Percentiles rank a stretch among this genome's conserved stretches.
Conservation (phyloP, 1,284 basidiomycete species). For the Chalciporus sp. region DNA sequence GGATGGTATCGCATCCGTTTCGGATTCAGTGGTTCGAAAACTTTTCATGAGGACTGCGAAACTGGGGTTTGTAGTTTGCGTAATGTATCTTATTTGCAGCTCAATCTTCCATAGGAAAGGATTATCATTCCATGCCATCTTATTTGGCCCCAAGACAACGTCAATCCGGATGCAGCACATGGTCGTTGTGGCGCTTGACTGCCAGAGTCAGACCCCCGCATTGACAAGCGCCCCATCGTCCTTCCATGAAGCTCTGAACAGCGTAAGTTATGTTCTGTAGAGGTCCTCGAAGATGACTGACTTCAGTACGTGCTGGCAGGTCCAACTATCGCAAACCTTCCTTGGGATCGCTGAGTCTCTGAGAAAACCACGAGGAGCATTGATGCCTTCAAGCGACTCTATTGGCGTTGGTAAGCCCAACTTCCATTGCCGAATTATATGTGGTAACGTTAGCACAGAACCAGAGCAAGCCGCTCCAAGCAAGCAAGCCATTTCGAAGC, state of each 20-base stretch:
- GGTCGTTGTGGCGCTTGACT: slow-evolving; percentile 52
- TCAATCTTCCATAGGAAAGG: slow-evolving; percentile 42
- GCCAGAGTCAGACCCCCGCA: slow-evolving; percentile 40
- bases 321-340: slow-evolving; percentile 59
- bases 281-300: too few species aligned
- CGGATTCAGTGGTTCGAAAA: slow-evolving; percentile 41
- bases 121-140: slow-evolving; percentile 59
- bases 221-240: slow-evolving; percentile 43
- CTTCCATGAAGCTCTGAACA: slow-evolving; percentile 54
- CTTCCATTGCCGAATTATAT: too few species aligned
- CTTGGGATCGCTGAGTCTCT: slow-evolving; percentile 60
- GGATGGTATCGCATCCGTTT: slow-evolving; percentile 45
- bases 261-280: slow-evolving; percentile 34
- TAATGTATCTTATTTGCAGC: neutral
- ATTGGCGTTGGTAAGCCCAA: too few species aligned
- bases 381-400: too few species aligned
- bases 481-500: too few species aligned
- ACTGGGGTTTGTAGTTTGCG: slow-evolving; percentile 43
- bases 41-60: slow-evolving; percentile 44
- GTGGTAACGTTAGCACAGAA: too few species aligned
- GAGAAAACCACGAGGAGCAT: slow-evolving; percentile 53
- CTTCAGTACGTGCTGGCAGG: slow-evolving; percentile 34
- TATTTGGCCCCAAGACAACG: slow-evolving; percentile 47
- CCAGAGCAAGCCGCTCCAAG: too few species aligned
- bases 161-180: slow-evolving; percentile 45